Conservation (phyloP, 805 yeast species). For the Wickerhamia fluorescens region DNA sequence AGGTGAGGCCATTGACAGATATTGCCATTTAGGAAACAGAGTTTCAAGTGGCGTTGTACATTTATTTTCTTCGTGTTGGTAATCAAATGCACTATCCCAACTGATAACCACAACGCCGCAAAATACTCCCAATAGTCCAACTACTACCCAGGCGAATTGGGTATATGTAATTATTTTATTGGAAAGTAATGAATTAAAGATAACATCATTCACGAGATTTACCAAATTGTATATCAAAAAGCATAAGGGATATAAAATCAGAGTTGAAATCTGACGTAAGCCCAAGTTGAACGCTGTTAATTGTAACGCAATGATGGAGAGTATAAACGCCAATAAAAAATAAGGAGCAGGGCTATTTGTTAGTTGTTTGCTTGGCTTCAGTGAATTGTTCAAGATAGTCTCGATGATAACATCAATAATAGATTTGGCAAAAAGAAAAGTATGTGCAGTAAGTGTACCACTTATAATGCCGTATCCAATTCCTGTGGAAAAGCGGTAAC, state of each 20-base stretch:
- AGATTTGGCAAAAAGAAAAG: constrained; percentile 78
- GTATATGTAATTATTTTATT: constrained; percentile 30
- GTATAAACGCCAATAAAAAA: constrained; percentile 45
- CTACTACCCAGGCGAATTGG: constrained; percentile 41
- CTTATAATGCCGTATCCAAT: constrained; percentile 57
- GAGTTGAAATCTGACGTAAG: constrained; percentile 60
- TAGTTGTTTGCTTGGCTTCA: constrained; percentile 14
- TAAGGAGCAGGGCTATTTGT: constrained; percentile 18
- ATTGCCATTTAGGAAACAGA: too few relatives aligned
- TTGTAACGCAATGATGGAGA: constrained; percentile 62
- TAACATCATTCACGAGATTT: constrained; percentile 41
- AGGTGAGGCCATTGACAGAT: too few relatives aligned
- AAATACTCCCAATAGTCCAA: constrained; percentile 45
- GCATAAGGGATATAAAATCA: constrained; percentile 76
- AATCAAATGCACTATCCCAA: constrained; percentile 36
- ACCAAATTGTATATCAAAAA: constrained; percentile 75
- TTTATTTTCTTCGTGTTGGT: constrained; percentile 3
- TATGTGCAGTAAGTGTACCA: constrained; percentile 80
- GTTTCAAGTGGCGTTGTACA: too few relatives aligned
- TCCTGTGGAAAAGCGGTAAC: constrained; percentile 42
- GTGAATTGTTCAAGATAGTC: constrained; percentile 30
- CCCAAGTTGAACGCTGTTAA: constrained; percentile 71
- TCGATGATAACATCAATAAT: constrained; percentile 61
- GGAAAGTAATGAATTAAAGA: constrained; percentile 58
- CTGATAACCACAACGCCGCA: constrained; percentile 68